Evolutionary conservation across 176 grass and related monocot genomes (phyloP).

Genomic region (Puya raimondii): DNA sequence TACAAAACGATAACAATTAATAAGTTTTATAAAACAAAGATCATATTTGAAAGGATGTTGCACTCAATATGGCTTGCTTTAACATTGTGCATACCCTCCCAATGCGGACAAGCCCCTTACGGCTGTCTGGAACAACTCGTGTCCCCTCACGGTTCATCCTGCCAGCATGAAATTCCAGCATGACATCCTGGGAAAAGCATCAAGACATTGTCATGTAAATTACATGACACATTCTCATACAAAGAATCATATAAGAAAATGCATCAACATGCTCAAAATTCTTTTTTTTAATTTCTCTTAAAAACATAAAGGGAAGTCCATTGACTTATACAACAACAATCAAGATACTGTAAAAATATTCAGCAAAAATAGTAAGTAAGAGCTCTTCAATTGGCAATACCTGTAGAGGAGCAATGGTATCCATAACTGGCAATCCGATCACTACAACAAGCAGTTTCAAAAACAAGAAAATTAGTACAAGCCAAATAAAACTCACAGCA

Average conservation of each 20-base stretch:
- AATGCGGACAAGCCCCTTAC: constrained; percentile 90
- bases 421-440: not conserved
- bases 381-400: not conserved
- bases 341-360: no score
- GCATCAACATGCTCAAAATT: no score
- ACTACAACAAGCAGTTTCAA: not conserved
- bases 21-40: not conserved
- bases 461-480: no score
- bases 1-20: not conserved
- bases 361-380: no score
- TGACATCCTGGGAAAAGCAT: constrained; percentile 49
- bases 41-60: not conserved
- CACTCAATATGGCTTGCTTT: constrained; percentile 2
- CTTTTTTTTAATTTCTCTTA: no score
- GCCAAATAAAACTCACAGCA: no score
- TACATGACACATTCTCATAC: no score
- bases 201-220: not conserved
- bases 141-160: constrained; percentile 77
- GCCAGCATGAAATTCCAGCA: constrained; percentile 93
- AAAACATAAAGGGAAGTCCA: no score
- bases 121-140: constrained; percentile 64
- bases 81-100: constrained; percentile 53
- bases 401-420: not conserved
- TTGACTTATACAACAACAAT: no score
- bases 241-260: no score